phyloP scores from a whole-genome alignment of 352 stramenopile species.

The Globisporangium nodosum region DNA sequence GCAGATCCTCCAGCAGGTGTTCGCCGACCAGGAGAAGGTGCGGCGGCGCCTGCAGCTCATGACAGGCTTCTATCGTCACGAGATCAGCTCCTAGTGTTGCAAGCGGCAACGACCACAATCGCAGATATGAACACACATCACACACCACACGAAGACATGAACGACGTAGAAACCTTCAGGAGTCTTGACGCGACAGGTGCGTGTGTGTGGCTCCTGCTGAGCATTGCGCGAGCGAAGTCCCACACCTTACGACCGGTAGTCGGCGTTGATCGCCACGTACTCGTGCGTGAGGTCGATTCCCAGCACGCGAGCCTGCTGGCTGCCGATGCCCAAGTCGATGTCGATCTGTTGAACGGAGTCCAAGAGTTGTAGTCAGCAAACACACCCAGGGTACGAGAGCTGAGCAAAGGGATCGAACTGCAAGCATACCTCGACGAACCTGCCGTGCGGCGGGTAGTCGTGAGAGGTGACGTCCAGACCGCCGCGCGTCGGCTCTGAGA shows the following conservation, averaged over 20 bases:
- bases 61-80: slow-evolving; percentile 40
- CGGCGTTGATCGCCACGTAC: slow-evolving; percentile 98
- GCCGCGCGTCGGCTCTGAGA: slow-evolving; percentile 53
- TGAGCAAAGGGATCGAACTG: neutral
- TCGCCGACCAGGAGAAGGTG: slow-evolving; percentile 47
- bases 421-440: slow-evolving; percentile 87
- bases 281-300: slow-evolving; percentile 98
- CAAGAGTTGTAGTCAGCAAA: slow-evolving; percentile 2
- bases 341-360: slow-evolving; percentile 59
- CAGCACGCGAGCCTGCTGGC: slow-evolving; percentile 83
- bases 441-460: slow-evolving; percentile 93
- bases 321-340: slow-evolving; percentile 89
- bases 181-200: neutral
- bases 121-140: neutral
- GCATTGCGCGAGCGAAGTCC: neutral
- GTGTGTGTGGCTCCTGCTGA: neutral
- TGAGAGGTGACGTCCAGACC: slow-evolving; percentile 72
- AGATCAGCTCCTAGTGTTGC: slow-evolving; percentile 7
- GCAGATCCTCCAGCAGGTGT: slow-evolving; percentile 39
- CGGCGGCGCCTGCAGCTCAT: slow-evolving; percentile 65
- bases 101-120: neutral
- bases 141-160: neutral
- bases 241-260: slow-evolving; percentile 93
- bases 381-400: neutral
- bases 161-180: too few relatives aligned